Evolutionary conservation across 2,329 filamentous ascomycete genomes (phyloP).

Genomic region (Sporothrix curviconia): DNA sequence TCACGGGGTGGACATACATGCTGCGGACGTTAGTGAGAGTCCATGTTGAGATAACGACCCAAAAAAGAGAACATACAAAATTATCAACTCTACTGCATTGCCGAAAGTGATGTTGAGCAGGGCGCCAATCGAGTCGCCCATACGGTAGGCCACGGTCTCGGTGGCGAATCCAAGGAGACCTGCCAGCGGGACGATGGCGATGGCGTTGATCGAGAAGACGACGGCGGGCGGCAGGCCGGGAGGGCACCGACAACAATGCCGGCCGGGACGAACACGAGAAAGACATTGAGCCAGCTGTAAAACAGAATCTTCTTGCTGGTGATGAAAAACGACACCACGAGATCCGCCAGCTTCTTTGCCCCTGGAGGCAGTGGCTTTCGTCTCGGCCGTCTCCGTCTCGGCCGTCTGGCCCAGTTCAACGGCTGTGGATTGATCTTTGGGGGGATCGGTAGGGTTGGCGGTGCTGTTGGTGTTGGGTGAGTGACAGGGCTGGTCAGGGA

Average conservation of each 20-base stretch:
- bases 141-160: conserved; percentile 64
- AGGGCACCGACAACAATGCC: conserved; percentile 59
- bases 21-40: conserved; percentile 25
- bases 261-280: conserved; percentile 71
- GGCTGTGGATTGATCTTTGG: not conserved
- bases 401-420: not conserved
- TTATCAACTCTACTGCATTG: conserved; percentile 69
- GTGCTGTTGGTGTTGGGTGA: not conserved
- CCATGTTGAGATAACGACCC: not conserved
- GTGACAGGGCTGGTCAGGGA: not conserved
- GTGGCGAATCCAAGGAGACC: conserved; percentile 67
- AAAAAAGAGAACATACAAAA: conserved; percentile 46
- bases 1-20: conserved; percentile 45
- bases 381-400: no score
- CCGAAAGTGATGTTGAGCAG: conserved; percentile 87
- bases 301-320: conserved; percentile 57
- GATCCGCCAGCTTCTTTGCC: conserved; percentile 25
- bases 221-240: conserved; percentile 49
- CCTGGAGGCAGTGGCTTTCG: no score
- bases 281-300: conserved; percentile 70
- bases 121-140: conserved; percentile 79
- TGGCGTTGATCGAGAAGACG: conserved; percentile 66
- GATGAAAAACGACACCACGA: conserved; percentile 31
- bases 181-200: conserved; percentile 69
- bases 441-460: not conserved